Percentiles rank a stretch among this genome's conserved stretches.
Evolutionary conservation across 2,329 filamentous ascomycete genomes (phyloP).

Genomic region (Exophiala alcalophila): DNA sequence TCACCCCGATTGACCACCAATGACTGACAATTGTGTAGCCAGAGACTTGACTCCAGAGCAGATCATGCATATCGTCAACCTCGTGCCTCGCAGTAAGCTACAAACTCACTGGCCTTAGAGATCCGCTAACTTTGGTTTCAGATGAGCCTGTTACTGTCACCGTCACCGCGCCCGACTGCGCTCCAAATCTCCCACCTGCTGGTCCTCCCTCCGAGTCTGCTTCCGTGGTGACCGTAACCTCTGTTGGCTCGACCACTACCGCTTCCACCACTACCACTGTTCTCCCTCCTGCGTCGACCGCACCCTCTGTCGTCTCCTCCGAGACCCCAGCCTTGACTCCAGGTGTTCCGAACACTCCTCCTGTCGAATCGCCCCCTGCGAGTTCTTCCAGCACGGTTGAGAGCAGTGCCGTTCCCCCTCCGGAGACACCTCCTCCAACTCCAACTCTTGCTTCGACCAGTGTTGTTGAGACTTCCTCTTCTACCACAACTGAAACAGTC

Average conservation of each 20-base stretch:
- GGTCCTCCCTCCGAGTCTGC: slow-evolving; percentile 5
- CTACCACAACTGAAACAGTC: slow-evolving; percentile 14
- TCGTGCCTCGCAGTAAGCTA: slow-evolving; percentile 26
- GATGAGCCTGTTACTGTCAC: slow-evolving; percentile 11
- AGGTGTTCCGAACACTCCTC: slow-evolving; percentile 14
- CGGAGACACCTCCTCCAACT: slow-evolving; percentile 3
- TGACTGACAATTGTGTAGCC: slow-evolving; percentile 16
- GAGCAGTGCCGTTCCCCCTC: neutral
- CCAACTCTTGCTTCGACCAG: slow-evolving; percentile 7
- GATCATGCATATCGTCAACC: slow-evolving; percentile 21
- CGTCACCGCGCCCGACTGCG: slow-evolving; percentile 12
- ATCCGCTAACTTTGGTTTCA: slow-evolving; percentile 15
- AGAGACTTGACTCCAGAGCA: slow-evolving; percentile 14
- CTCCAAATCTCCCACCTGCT: slow-evolving; percentile 4
- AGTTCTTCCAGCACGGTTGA: slow-evolving; percentile 2
- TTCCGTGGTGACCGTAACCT: slow-evolving; percentile 9
- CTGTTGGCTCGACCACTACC: slow-evolving; percentile 4
- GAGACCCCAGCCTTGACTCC: slow-evolving; percentile 14
- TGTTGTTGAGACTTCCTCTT: slow-evolving; percentile 10
- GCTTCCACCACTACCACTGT: slow-evolving; percentile 6
- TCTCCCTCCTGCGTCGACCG: slow-evolving; percentile 1
- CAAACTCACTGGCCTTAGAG: neutral
- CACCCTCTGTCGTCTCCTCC: slow-evolving; percentile 2
- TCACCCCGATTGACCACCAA: neutral
- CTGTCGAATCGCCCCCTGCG: slow-evolving; percentile 8